phyloP scores from a whole-genome alignment of 2,329 filamentous ascomycete genomes.

The Fusarium tupiense region DNA sequence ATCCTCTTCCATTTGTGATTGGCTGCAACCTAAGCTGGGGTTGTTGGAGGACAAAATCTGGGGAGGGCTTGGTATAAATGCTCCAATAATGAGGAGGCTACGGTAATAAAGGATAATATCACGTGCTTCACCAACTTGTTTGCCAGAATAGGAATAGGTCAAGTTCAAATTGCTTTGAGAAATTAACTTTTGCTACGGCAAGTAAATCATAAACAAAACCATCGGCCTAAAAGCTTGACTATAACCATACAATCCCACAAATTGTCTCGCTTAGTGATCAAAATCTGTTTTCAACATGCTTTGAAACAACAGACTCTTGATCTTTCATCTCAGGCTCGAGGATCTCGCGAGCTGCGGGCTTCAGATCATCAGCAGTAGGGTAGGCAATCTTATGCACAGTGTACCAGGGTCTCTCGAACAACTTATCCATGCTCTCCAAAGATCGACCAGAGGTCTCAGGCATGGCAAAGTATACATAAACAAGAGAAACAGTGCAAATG shows the following conservation, averaged over 20 bases:
- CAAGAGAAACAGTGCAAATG: constrained; percentile 42
- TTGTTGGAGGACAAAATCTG: background rate
- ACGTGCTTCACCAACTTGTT: background rate
- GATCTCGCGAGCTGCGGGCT: constrained; percentile 8
- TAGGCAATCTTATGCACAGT: constrained; percentile 44
- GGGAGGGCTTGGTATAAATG: background rate
- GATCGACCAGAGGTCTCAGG: constrained; percentile 46
- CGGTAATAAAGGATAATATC: background rate
- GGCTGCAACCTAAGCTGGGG: too few species aligned
- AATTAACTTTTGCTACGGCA: fast-evolving
- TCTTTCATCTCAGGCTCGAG: constrained; percentile 22
- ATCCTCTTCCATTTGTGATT: background rate
- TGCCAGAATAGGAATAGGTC: background rate
- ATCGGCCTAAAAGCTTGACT: fast-evolving
- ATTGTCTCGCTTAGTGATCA: too few species aligned
- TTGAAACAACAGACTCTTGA: constrained; percentile 6
- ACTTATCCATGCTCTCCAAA: constrained; percentile 44
- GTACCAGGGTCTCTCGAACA: constrained; percentile 46
- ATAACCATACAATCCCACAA: too few species aligned
- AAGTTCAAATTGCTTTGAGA: fast-evolving
- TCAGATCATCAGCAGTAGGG: constrained; percentile 40
- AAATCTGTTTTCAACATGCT: background rate
- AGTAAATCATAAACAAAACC: fast-evolving
- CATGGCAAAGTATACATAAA: constrained; percentile 48
- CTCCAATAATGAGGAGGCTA: background rate